Evolutionary conservation across 345 rosid species (phyloP).

Genomic region (Citrus cavaleriei): DNA sequence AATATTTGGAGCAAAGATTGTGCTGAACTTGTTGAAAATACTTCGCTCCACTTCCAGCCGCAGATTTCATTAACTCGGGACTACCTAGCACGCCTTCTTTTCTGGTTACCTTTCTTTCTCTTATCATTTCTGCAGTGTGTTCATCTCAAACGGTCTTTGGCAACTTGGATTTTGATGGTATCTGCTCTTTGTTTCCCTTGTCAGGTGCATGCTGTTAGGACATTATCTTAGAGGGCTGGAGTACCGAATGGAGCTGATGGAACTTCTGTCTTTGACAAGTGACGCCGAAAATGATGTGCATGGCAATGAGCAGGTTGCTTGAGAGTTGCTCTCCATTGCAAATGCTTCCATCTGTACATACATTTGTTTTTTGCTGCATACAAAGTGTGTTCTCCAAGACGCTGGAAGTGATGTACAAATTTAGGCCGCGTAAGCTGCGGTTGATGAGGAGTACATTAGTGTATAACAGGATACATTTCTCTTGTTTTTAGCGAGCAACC

Average conservation of each 20-base stretch:
- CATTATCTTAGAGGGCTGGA: constrained; percentile 91
- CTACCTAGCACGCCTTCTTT: constrained; percentile 90
- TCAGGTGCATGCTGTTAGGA: constrained; percentile 93
- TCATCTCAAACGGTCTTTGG: not conserved
- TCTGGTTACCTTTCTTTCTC: constrained; percentile 58
- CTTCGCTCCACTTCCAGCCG: constrained; percentile 86
- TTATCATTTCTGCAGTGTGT: not conserved
- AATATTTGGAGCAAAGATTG: constrained; percentile 56
- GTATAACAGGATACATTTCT: constrained; percentile 18
- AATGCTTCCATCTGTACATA: constrained; percentile 28
- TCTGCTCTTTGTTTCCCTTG: not conserved
- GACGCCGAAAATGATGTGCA: constrained; percentile 33
- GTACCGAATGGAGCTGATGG: constrained; percentile 76
- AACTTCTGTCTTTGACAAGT: constrained; percentile 58
- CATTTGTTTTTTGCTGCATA: not conserved
- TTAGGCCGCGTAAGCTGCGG: not conserved
- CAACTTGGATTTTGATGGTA: not conserved
- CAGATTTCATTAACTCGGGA: constrained; percentile 74
- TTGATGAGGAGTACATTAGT: constrained; percentile 15
- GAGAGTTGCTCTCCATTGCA: constrained; percentile 13
- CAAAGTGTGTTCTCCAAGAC: constrained; percentile 14
- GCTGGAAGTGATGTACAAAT: constrained; percentile 13
- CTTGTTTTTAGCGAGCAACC: not conserved
- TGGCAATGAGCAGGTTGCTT: constrained; percentile 33
- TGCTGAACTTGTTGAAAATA: constrained; percentile 76